Conservation (phyloP, 140 eudicot genomes). For the Flaveria floridana region DNA sequence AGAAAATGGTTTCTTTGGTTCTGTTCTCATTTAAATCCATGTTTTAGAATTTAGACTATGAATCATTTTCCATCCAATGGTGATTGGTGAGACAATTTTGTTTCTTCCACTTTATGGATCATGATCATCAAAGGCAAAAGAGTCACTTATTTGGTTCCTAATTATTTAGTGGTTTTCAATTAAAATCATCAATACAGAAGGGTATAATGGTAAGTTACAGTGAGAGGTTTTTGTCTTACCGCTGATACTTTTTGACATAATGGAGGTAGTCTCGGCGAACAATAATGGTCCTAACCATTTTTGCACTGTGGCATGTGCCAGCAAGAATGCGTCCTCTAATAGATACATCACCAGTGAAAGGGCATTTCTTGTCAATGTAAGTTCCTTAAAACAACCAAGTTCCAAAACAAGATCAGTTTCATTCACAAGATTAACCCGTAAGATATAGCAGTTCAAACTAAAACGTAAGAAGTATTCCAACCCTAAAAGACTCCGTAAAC, state of each 20-base stretch:
- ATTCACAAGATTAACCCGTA: not conserved
- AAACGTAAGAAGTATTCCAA: not conserved
- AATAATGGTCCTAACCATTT: conserved; percentile 42
- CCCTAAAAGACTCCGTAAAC: not conserved
- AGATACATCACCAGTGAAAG: conserved; percentile 48
- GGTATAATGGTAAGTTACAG: not conserved
- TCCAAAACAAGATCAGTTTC: not conserved
- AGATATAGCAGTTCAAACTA: not conserved
- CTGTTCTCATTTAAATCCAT: not conserved
- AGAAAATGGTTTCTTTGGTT: not conserved
- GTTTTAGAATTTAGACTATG: not conserved
- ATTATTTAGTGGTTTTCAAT: not conserved
- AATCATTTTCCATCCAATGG: not conserved
- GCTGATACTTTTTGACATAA: conserved; percentile 49
- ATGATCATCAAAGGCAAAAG: not conserved
- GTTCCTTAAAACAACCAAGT: conserved; percentile 26
- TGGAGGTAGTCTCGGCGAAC: conserved; percentile 49
- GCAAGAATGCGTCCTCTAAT: conserved; percentile 53
- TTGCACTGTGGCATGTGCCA: conserved; percentile 52
- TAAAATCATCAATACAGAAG: not conserved
- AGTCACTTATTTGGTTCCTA: no score
- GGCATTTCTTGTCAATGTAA: conserved; percentile 57
- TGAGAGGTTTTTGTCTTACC: conserved; percentile 15
- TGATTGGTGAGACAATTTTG: not conserved
- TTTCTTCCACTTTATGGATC: not conserved